Evolutionary conservation across 768 basidiomycete species (phyloP).

Genomic region (Suillus paluster): DNA sequence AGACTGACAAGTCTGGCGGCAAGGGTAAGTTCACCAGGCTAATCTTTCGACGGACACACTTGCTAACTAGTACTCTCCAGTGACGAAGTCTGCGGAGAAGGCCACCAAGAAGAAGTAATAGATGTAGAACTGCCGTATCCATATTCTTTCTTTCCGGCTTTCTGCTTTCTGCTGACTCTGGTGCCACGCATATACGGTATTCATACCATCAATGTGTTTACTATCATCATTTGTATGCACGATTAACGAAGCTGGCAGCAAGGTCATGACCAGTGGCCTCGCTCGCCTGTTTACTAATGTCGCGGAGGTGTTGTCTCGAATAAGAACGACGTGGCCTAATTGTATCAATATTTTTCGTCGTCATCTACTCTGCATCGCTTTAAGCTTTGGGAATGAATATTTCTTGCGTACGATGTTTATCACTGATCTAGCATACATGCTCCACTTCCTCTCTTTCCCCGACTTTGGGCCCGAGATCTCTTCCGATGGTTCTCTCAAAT

Average conservation of each 20-base stretch:
- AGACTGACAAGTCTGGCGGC: conserved; percentile 87
- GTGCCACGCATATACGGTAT: conserved; percentile 29
- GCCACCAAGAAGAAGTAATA: conserved; percentile 94
- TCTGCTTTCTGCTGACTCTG: conserved; percentile 44
- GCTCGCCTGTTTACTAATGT: conserved; percentile 12
- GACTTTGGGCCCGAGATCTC: conserved; percentile 78
- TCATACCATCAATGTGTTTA: conserved; percentile 41
- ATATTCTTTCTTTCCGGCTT: conserved; percentile 55
- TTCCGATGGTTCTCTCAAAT: conserved; percentile 84
- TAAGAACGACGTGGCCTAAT: conserved; percentile 4
- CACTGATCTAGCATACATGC: conserved; percentile 64
- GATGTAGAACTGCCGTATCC: conserved; percentile 74
- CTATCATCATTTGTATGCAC: conserved; percentile 51
- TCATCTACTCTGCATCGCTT: neutral
- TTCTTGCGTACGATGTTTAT: neutral
- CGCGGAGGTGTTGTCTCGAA: conserved; percentile 9
- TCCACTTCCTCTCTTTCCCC: conserved; percentile 54
- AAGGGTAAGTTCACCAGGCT: conserved; percentile 60
- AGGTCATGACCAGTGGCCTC: conserved; percentile 22
- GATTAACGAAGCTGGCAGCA: conserved; percentile 43
- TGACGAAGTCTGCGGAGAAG: conserved; percentile 96
- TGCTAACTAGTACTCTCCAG: conserved; percentile 41
- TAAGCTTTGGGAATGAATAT: neutral
- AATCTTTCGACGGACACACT: neutral
- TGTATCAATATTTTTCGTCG: conserved; percentile 7